Evolutionary conservation across 176 grass and related monocot species (phyloP), one percentile per base, ranked within the genome.

Genomic region (Elymus sibiricus): DNA sequence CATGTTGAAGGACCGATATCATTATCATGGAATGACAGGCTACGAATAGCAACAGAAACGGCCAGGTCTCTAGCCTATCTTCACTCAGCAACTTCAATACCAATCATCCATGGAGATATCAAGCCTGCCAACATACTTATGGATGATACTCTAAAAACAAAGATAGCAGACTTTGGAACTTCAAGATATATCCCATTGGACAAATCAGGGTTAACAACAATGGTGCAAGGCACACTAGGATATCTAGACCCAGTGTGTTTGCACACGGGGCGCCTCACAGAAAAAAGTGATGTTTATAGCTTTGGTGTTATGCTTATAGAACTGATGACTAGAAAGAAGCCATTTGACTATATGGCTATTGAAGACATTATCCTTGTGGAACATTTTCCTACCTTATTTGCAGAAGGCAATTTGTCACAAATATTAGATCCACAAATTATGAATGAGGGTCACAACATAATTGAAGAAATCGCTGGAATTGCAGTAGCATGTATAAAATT

Each of bases 101-200:
- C 65, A 21, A 35, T 69, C 29, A 69, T 69, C 29, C 65, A 69
- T 69, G 4, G 35, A 42, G 68, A 71, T 14, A 11, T 71, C 35
- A 71, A 71, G 37, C 68, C 68, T 71, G 21, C 37, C 1, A 71
- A 71, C 68, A 71, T 71, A 71, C 68, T 71, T 71, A n/a, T 71
- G 37, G 68, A 71, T 14, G 21, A 42, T 71, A 71, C 37, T 37
- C 65, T 71, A 42, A 42, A 37, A 71, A 10, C 68, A 42, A 71
- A 71, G 2, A 22, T 71, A 71, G 68, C 37, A 71, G 68, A 71
- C 22, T 71, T 71, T 25, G 68, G 35, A 71, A 9, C 68, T 25
- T 71, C 37, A 3, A 38, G 37, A 14, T 71, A 71, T 11, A 42
- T 71, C 14, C 68, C 68, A 25, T 42, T 71, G 21, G 35, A 71